A percentile compares a stretch with the other conserved stretches of the same genome.
Evolutionary conservation across 345 rosid genomes (phyloP).

Genomic region (Cardamine chenopodiifolia): DNA sequence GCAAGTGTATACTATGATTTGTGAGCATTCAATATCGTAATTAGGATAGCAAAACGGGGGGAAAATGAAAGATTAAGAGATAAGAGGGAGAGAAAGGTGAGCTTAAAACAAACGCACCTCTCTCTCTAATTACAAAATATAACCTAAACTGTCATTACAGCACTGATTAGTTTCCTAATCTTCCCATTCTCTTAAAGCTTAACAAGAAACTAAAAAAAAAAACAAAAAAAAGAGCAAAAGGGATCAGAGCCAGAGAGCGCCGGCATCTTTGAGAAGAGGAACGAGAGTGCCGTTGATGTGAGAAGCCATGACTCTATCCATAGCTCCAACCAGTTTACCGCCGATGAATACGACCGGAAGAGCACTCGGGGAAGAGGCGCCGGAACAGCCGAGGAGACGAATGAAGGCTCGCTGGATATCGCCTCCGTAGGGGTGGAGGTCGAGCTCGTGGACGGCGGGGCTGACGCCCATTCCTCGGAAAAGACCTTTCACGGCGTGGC

Average conservation of each 20-base stretch:
- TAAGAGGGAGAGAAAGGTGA: conserved; percentile 18
- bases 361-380: conserved; percentile 50
- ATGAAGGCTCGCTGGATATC: conserved; percentile 72
- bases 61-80: neutral
- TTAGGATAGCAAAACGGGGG: conserved; percentile 3
- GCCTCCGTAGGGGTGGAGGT: conserved; percentile 70
- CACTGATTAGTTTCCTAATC: conserved; percentile 20
- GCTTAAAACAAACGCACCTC: conserved; percentile 37
- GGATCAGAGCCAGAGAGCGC: conserved; percentile 85
- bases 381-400: conserved; percentile 57
- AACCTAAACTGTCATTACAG: conserved; percentile 38
- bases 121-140: conserved; percentile 36
- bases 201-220: neutral
- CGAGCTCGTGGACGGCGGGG: conserved; percentile 88
- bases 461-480: conserved; percentile 93
- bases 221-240: neutral
- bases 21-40: neutral
- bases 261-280: conserved; percentile 90
- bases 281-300: conserved; percentile 94
- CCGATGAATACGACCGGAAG: conserved; percentile 94
- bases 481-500: conserved; percentile 83
- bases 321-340: conserved; percentile 85
- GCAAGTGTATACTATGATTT: neutral
- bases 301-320: conserved; percentile 93
- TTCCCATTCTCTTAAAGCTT: conserved; percentile 2